These are phyloP conservation scores for Pleurotus tuber-regium DNA, from an alignment of 768 basidiomycete species.

Conservation along the genomic window DNA sequence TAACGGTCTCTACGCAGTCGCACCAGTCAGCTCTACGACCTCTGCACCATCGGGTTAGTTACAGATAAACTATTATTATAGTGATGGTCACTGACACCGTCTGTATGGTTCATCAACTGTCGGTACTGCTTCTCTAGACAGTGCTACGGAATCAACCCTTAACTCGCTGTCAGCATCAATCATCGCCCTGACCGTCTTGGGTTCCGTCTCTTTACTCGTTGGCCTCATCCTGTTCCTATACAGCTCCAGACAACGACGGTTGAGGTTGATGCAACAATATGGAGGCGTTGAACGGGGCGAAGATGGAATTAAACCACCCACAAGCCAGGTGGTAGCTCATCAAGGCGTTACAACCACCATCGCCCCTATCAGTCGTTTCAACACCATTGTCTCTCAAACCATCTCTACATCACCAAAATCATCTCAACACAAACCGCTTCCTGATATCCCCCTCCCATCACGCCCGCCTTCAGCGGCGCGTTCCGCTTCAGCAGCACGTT, in stretches of 20 bases:
- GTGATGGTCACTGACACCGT: neutral
- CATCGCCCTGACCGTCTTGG: slow-evolving; percentile 8
- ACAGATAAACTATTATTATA: neutral
- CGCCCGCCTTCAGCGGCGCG: neutral
- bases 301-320: neutral
- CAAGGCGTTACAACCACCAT: neutral
- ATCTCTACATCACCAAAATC: neutral
- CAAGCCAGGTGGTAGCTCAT: neutral
- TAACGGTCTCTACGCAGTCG: neutral
- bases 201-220: slow-evolving; percentile 8
- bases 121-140: too few species aligned
- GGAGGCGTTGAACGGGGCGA: neutral
- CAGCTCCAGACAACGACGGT: neutral
- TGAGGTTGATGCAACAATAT: neutral
- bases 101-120: neutral
- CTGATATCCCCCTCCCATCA: neutral
- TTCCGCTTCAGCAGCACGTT: too few species aligned
- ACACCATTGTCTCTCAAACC: neutral
- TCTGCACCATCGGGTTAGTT: neutral
- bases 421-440: slow-evolving; percentile 2
- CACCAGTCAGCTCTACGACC: neutral
- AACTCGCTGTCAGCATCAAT: slow-evolving; percentile 9
- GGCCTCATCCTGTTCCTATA: slow-evolving; percentile 11
- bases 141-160: neutral
- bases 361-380: slow-evolving; percentile 1